A percentile compares a stretch with the other conserved stretches of the same genome.
Conservation (phyloP, 192 early-diverging fungal genomes). For the Podochytrium sp. region DNA sequence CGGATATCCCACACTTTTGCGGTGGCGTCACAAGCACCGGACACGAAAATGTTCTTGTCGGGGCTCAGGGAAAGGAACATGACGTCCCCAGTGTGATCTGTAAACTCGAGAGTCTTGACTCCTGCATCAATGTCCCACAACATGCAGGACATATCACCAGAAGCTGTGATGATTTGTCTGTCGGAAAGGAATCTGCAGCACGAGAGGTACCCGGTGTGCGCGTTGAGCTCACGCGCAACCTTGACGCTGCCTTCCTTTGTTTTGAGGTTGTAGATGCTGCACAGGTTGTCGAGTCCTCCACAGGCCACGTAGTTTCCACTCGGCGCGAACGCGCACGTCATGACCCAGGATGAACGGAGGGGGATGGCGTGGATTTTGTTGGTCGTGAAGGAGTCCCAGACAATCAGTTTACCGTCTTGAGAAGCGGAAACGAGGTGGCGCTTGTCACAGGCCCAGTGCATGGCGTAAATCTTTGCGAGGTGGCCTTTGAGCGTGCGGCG, state of each 20-base stretch:
- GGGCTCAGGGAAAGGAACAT: constrained; percentile 95
- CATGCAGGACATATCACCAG: constrained; percentile 99
- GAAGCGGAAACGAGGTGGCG: constrained; percentile 97
- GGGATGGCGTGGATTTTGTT: constrained; percentile 99
- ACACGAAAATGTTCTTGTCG: constrained; percentile 96
- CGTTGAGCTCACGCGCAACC: constrained; percentile 92
- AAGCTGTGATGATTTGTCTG: constrained; percentile 91
- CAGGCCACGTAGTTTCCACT: constrained; percentile 98
- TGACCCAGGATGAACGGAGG: constrained; percentile 98
- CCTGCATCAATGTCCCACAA: constrained; percentile 99
- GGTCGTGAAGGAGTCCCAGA: constrained; percentile 98
- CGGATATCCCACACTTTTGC: constrained; percentile 99
- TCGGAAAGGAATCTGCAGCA: constrained; percentile 98
- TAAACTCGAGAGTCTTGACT: constrained; percentile 95
- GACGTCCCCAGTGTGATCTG: constrained; percentile 97
- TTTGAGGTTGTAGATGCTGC: constrained; percentile 97
- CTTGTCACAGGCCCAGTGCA: constrained; percentile 99
- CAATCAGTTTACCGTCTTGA: constrained; percentile 99
- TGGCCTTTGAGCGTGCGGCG: constrained; percentile 97
- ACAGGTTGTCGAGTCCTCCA: constrained; percentile 99
- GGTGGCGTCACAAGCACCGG: constrained; percentile 97
- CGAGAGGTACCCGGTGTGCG: constrained; percentile 96
- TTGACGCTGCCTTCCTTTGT: constrained; percentile 93
- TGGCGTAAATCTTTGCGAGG: constrained; percentile 98
- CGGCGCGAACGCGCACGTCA: constrained; percentile 99